These are phyloP conservation scores for Glarea lozoyensis DNA, from an alignment of 495 filamentous ascomycete genomes.

Conservation along the genomic window DNA sequence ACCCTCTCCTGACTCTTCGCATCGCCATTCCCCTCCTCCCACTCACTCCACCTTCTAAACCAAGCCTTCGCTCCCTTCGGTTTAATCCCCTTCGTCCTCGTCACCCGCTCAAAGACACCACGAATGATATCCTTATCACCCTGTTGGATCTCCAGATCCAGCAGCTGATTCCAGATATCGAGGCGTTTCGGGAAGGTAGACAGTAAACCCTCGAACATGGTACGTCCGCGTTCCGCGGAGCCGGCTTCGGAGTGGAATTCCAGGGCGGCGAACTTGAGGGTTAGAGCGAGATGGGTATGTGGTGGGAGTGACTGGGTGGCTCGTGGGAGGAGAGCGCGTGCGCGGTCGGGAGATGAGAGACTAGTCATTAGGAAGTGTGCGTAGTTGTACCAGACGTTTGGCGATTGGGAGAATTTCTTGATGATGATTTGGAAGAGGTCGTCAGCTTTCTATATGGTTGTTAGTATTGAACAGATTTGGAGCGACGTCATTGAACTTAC, in stretches of 20 bases:
- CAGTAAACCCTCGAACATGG: constrained; percentile 84
- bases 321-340: constrained; percentile 71
- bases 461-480: constrained; percentile 24
- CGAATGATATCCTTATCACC: constrained; percentile 56
- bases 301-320: constrained; percentile 75
- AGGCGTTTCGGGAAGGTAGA: constrained; percentile 77
- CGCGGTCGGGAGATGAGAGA: constrained; percentile 56
- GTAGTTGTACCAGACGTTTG: constrained; percentile 86
- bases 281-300: constrained; percentile 64
- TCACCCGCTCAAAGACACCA: constrained; percentile 73
- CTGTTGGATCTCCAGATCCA: constrained; percentile 70
- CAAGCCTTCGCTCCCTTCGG: constrained; percentile 66
- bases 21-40: constrained; percentile 67
- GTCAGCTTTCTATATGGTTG: constrained; percentile 64
- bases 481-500: constrained; percentile 30
- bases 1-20: constrained; percentile 63
- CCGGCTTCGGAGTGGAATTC: constrained; percentile 82
- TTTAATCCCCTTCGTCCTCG: constrained; percentile 58
- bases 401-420: constrained; percentile 74
- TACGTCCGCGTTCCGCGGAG: constrained; percentile 84
- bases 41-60: constrained; percentile 76
- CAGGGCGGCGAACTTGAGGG: constrained; percentile 78
- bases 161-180: constrained; percentile 84
- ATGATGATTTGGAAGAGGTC: constrained; percentile 75
- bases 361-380: constrained; percentile 81